Evolutionary conservation across 179 eudicot genomes (phyloP).

Genomic region (Beta macrorhiza): DNA sequence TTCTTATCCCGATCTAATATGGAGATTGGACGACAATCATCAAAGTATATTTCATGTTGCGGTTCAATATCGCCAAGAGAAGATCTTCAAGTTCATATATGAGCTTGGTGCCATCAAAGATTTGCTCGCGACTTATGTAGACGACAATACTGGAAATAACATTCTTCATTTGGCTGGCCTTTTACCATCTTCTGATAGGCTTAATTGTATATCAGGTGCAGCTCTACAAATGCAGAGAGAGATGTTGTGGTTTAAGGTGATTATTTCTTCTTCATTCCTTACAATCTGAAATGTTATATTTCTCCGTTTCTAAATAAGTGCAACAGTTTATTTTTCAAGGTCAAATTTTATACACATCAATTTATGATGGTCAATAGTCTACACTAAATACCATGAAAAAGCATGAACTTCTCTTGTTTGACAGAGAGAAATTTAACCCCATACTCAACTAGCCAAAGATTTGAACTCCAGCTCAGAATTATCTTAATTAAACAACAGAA

Average conservation of each 20-base stretch:
- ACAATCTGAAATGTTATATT: neutral
- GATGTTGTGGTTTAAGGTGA: constrained; percentile 30
- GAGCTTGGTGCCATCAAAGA: constrained; percentile 29
- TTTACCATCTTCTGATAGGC: constrained; percentile 27
- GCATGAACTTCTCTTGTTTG: no score
- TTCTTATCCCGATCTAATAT: constrained; percentile 37
- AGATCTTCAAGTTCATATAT: constrained; percentile 28
- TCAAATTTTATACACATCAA: no score
- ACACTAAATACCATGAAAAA: no score
- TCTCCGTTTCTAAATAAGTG: no score
- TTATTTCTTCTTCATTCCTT: neutral
- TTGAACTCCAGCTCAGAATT: no score
- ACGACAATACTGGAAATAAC: constrained; percentile 6
- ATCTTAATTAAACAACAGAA: no score
- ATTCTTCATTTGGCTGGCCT: constrained; percentile 38
- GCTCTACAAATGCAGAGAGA: constrained; percentile 30
- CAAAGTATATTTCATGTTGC: constrained; percentile 43
- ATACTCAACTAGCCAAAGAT: no score
- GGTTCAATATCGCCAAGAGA: constrained; percentile 33
- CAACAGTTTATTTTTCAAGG: no score
- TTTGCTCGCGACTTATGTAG: neutral
- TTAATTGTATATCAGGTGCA: constrained; percentile 23
- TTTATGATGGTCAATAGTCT: no score
- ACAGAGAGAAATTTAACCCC: no score
- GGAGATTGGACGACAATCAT: constrained; percentile 30